Evolutionary conservation across 495 filamentous ascomycete species (phyloP).

Genomic region (Aspergillus hancockii): DNA sequence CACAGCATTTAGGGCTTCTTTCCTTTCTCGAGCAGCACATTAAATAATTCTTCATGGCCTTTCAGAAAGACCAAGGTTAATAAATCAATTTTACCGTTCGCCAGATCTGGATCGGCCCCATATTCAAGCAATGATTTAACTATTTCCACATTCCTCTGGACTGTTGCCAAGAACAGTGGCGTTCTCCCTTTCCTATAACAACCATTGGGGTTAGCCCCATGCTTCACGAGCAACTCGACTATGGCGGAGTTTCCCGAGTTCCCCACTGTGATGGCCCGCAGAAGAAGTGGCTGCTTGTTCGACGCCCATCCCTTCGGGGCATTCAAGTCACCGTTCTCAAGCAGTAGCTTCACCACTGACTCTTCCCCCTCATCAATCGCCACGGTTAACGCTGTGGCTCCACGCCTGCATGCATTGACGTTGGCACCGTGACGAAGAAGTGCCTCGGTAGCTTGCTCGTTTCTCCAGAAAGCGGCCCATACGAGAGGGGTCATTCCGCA

Average conservation of each 20-base stretch:
- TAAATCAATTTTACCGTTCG: background rate
- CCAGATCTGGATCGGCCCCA: background rate
- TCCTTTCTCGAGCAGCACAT: background rate
- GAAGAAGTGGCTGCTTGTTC: background rate
- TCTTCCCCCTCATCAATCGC: background rate
- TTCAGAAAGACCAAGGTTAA: background rate
- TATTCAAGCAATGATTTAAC: background rate
- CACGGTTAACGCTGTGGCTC: background rate
- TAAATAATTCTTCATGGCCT: background rate
- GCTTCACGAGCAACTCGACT: background rate
- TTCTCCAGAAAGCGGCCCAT: background rate
- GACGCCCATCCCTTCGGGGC: background rate
- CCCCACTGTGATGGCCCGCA: background rate
- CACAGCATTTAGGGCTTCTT: too few species aligned
- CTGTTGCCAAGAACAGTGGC: background rate
- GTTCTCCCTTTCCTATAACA: background rate
- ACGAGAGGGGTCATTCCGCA: background rate
- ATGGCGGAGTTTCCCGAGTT: background rate
- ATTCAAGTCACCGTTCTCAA: background rate
- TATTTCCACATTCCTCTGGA: background rate
- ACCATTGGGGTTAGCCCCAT: background rate
- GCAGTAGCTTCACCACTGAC: background rate
- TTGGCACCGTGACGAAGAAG: background rate
- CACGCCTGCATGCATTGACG: background rate
- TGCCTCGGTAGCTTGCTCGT: background rate